Conservation (phyloP, 1,139 yeast genomes). For the Nakaseomyces uthaithaninus region DNA sequence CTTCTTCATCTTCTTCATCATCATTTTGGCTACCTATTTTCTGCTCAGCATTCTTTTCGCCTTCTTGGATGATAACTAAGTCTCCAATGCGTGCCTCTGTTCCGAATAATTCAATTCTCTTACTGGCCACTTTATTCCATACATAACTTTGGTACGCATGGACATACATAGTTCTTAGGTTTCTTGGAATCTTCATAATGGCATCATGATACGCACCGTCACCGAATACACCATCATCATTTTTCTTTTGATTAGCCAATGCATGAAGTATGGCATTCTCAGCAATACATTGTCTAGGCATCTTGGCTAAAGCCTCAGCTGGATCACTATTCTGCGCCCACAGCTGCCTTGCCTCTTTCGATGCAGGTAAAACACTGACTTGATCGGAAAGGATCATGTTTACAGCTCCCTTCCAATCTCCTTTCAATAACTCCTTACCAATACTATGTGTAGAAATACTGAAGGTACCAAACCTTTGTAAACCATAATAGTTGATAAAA, state of each 20-base stretch:
- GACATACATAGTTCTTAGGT: constrained; percentile 86
- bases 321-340: constrained; percentile 79
- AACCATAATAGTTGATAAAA: constrained; percentile 87
- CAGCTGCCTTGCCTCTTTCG: constrained; percentile 67
- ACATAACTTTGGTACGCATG: constrained; percentile 96
- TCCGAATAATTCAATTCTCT: constrained; percentile 67
- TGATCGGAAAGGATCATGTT: constrained; percentile 77
- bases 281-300: constrained; percentile 86
- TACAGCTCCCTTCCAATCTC: constrained; percentile 74
- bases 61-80: constrained; percentile 39
- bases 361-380: constrained; percentile 72
- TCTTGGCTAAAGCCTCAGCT: constrained; percentile 49
- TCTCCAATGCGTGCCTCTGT: constrained; percentile 71
- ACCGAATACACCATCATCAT: constrained; percentile 41
- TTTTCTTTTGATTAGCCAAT: constrained; percentile 41
- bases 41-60: constrained; percentile 32
- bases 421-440: constrained; percentile 63
- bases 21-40: constrained; percentile 18
- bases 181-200: constrained; percentile 87
- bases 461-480: constrained; percentile 97
- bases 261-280: constrained; percentile 65
- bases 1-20: constrained; percentile 35
- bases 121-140: constrained; percentile 85
- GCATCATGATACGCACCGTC: constrained; percentile 58
- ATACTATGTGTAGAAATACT: constrained; percentile 82